These are phyloP conservation scores for Tolypocladium endophyticum DNA, from an alignment of 2,329 filamentous ascomycete genomes.

Conservation along the genomic window DNA sequence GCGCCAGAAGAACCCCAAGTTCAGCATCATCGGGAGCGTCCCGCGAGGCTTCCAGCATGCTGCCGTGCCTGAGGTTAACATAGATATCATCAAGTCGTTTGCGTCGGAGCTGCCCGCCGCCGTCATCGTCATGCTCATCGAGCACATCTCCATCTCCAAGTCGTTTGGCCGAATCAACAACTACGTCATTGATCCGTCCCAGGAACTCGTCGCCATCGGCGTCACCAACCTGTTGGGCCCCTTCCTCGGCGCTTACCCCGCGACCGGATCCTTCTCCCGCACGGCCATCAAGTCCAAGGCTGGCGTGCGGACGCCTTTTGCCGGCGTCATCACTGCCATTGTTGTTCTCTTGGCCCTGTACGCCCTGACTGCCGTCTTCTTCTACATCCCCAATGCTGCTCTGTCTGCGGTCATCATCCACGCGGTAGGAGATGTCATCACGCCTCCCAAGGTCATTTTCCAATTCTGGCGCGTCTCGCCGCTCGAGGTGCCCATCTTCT, in stretches of 20 bases:
- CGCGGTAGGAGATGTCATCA: constrained; percentile 78
- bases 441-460: constrained; percentile 71
- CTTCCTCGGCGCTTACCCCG: constrained; percentile 74
- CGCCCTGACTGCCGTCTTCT: constrained; percentile 73
- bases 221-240: constrained; percentile 65
- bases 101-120: constrained; percentile 57
- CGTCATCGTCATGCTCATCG: constrained; percentile 68
- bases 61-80: constrained; percentile 52
- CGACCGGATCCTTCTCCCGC: constrained; percentile 81
- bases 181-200: constrained; percentile 70
- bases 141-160: constrained; percentile 76
- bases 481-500: constrained; percentile 74
- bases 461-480: constrained; percentile 84
- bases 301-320: constrained; percentile 77
- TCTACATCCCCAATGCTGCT: constrained; percentile 70
- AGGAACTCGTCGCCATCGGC: constrained; percentile 69
- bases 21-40: constrained; percentile 57
- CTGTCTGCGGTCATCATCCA: constrained; percentile 84
- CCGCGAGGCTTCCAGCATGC: constrained; percentile 68
- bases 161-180: constrained; percentile 74
- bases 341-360: constrained; percentile 80
- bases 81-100: constrained; percentile 50
- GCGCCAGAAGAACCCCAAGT: constrained; percentile 41
- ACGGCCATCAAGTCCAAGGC: constrained; percentile 94
- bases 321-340: constrained; percentile 72